Conservation (phyloP, 2,329 filamentous ascomycete genomes). For the Colletotrichum spaethianum region DNA sequence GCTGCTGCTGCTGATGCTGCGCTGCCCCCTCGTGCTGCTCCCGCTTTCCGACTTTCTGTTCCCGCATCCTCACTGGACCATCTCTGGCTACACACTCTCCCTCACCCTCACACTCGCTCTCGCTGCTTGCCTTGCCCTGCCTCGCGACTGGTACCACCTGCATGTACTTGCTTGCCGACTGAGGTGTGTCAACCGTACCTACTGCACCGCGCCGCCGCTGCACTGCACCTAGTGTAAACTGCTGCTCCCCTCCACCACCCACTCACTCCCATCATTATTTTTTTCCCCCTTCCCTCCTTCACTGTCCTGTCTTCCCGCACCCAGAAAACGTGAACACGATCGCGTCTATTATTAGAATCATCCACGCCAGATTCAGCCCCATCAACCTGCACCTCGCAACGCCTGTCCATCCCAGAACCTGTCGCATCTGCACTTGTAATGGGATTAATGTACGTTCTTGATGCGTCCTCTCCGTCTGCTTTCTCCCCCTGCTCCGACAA, state of each 20-base stretch:
- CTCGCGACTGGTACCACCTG: constrained; percentile 7
- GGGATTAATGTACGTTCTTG: constrained; percentile 43
- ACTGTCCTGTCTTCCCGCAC: constrained; percentile 45
- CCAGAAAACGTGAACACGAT: constrained; percentile 57
- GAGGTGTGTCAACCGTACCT: not conserved
- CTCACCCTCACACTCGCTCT: constrained; percentile 1
- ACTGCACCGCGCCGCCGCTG: constrained; percentile 4
- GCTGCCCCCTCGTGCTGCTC: constrained; percentile 15
- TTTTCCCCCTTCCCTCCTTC: constrained; percentile 43
- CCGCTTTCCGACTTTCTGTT: constrained; percentile 10
- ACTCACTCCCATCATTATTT: constrained; percentile 20
- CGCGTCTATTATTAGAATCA: constrained; percentile 67
- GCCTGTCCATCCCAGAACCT: constrained; percentile 46
- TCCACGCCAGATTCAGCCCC: constrained; percentile 66
- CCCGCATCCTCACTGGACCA: not conserved
- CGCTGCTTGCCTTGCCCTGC: constrained; percentile 11
- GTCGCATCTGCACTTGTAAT: constrained; percentile 43
- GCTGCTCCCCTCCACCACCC: constrained; percentile 30
- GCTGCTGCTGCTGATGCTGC: not conserved
- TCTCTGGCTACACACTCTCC: constrained; percentile 10
- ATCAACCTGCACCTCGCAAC: constrained; percentile 56
- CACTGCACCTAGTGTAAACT: constrained; percentile 28
- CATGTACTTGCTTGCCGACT: constrained; percentile 4
- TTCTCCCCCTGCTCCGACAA: constrained; percentile 31
- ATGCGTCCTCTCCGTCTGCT: constrained; percentile 28